Conservation (phyloP, 768 basidiomycete genomes). For the Serendipita indica region DNA sequence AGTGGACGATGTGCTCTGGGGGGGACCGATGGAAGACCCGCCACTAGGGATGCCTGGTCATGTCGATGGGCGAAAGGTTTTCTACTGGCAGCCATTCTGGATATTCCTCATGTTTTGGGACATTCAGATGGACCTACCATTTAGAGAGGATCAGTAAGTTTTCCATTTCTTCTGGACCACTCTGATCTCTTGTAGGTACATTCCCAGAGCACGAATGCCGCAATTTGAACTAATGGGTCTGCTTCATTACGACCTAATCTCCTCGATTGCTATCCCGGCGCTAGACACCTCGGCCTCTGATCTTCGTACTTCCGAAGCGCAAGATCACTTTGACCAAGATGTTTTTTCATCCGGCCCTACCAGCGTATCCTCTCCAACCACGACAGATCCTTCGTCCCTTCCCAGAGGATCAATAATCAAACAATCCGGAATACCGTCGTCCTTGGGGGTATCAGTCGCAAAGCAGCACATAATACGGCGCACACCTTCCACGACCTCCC, state of each 20-base stretch:
- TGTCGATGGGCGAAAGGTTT: slow-evolving; percentile 34
- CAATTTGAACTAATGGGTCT: slow-evolving; percentile 91
- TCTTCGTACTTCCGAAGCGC: not conserved
- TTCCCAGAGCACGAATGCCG: slow-evolving; percentile 92
- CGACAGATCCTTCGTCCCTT: not conserved
- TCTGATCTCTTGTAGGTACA: slow-evolving; percentile 41
- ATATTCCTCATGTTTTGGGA: slow-evolving; percentile 75
- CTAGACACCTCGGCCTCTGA: slow-evolving; percentile 7
- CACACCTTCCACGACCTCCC: not conserved
- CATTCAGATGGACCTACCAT: slow-evolving; percentile 70
- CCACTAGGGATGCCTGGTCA: slow-evolving; percentile 14
- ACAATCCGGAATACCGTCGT: not conserved
- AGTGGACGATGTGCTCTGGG: not conserved
- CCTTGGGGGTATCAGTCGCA: not conserved
- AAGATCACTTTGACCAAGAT: slow-evolving; percentile 6
- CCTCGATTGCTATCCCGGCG: slow-evolving; percentile 69
- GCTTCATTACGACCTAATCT: slow-evolving; percentile 79
- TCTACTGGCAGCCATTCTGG: slow-evolving; percentile 91
- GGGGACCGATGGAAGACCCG: not conserved
- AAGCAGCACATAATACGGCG: not conserved
- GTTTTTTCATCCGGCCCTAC: slow-evolving; percentile 1
- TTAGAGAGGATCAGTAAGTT: slow-evolving; percentile 54
- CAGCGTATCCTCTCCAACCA: not conserved
- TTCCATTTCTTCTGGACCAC: not conserved
- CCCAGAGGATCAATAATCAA: not conserved